These are phyloP conservation scores for Yarrowia sp. DNA, from an alignment of 805 yeast genomes.

Conservation along the genomic window DNA sequence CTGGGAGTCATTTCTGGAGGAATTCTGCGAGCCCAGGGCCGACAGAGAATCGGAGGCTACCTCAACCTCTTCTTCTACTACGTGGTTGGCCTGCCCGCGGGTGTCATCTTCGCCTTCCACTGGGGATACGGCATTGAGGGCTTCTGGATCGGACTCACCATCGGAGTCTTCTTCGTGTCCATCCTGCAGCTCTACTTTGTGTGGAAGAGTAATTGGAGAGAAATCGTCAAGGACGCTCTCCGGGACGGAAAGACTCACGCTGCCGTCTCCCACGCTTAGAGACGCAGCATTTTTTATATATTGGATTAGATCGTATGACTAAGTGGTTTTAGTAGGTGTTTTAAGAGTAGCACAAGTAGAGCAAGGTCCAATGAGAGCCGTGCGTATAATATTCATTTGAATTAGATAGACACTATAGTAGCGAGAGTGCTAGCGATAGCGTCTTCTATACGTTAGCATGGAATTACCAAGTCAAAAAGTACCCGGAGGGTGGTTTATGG, in stretches of 20 bases:
- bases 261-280: not conserved
- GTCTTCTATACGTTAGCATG: too few species aligned
- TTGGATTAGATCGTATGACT: not conserved
- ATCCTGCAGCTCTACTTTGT: conserved; percentile 49
- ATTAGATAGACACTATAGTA: too few species aligned
- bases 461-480: too few species aligned
- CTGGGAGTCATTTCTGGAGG: conserved; percentile 71
- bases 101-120: conserved; percentile 55
- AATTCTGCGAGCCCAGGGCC: conserved; percentile 70
- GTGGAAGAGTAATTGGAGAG: conserved; percentile 53
- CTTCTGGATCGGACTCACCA: conserved; percentile 70
- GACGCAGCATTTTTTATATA: not conserved
- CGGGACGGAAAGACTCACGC: conserved; percentile 11
- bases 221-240: conserved; percentile 47
- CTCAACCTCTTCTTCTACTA: conserved; percentile 72
- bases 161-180: conserved; percentile 56
- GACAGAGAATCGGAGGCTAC: conserved; percentile 69
- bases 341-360: too few species aligned
- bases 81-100: conserved; percentile 55
- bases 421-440: too few species aligned
- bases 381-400: too few species aligned
- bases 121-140: conserved; percentile 54
- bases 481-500: too few species aligned
- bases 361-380: too few species aligned
- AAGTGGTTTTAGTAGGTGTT: too few species aligned